These are phyloP conservation scores for Didymella exigua DNA, from an alignment of 2,329 filamentous ascomycete species.

Conservation along the genomic window DNA sequence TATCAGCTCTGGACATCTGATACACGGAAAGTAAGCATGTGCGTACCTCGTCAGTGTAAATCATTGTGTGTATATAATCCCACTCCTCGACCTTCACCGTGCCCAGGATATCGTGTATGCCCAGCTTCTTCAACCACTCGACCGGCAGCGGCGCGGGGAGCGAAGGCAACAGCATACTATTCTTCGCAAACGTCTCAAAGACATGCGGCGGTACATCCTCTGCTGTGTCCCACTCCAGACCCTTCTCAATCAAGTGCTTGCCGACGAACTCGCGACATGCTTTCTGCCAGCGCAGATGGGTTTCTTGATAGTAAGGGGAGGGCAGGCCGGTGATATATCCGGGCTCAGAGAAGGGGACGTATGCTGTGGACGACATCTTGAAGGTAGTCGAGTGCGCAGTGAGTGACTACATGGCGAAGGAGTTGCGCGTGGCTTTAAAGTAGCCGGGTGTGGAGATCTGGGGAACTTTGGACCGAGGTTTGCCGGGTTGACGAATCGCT, in stretches of 20 bases:
- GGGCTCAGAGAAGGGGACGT: slow-evolving; percentile 73
- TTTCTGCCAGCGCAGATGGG: slow-evolving; percentile 70
- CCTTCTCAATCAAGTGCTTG: slow-evolving; percentile 65
- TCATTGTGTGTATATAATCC: slow-evolving; percentile 72
- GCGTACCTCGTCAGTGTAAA: slow-evolving; percentile 69
- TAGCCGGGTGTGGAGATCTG: slow-evolving; percentile 12
- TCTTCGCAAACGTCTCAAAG: slow-evolving; percentile 66
- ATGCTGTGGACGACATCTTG: slow-evolving; percentile 39
- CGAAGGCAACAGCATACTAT: slow-evolving; percentile 73
- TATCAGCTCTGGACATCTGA: slow-evolving; percentile 2
- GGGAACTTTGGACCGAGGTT: slow-evolving; percentile 19
- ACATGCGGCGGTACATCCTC: slow-evolving; percentile 69
- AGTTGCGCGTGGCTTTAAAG: not conserved
- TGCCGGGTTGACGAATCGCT: slow-evolving; percentile 4
- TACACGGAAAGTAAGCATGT: too few relatives aligned
- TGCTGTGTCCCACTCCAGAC: slow-evolving; percentile 71
- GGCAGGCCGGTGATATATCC: slow-evolving; percentile 73
- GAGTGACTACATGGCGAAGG: not conserved
- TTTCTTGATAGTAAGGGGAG: slow-evolving; percentile 71
- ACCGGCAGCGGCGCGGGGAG: slow-evolving; percentile 72
- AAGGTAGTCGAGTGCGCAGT: too few relatives aligned
- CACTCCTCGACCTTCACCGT: slow-evolving; percentile 73
- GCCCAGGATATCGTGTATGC: slow-evolving; percentile 70
- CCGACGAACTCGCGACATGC: slow-evolving; percentile 69
- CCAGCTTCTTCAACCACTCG: slow-evolving; percentile 68